These are phyloP conservation scores for Diplocarpon mali DNA, from an alignment of 2,329 filamentous ascomycete genomes.

Conservation along the genomic window DNA sequence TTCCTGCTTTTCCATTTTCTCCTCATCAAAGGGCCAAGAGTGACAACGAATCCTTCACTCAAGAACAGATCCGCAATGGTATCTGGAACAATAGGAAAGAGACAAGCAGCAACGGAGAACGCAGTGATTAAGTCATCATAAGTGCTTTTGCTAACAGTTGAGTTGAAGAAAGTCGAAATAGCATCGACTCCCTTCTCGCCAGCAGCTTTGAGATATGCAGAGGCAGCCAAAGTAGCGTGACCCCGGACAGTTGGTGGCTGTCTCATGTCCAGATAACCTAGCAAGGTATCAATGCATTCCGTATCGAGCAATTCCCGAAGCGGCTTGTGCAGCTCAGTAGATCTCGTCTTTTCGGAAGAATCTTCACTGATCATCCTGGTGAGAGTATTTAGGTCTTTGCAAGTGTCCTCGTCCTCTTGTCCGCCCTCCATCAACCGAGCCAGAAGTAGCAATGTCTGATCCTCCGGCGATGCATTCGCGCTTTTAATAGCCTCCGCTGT, in stretches of 20 bases:
- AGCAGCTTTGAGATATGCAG: constrained; percentile 72
- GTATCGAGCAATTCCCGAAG: constrained; percentile 49
- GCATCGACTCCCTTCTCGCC: constrained; percentile 58
- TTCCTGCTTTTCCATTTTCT: constrained; percentile 74
- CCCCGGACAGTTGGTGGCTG: constrained; percentile 62
- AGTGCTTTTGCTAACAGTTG: constrained; percentile 59
- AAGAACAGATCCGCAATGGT: constrained; percentile 72
- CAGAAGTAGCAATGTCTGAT: constrained; percentile 41
- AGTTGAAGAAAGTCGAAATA: constrained; percentile 64
- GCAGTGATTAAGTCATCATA: constrained; percentile 84
- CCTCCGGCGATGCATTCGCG: constrained; percentile 22
- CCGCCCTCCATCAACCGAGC: constrained; percentile 86
- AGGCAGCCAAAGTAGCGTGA: constrained; percentile 71
- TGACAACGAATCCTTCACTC: constrained; percentile 73
- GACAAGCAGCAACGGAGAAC: constrained; percentile 80
- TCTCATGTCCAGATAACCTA: constrained; percentile 79
- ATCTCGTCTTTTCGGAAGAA: constrained; percentile 16
- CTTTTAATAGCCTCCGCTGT: constrained; percentile 2
- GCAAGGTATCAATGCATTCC: constrained; percentile 72
- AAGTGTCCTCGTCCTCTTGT: constrained; percentile 66
- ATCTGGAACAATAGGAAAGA: constrained; percentile 77
- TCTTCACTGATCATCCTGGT: constrained; percentile 49
- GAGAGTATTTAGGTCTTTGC: constrained; percentile 44
- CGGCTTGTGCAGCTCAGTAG: constrained; percentile 27
- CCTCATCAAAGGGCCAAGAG: constrained; percentile 64